These are phyloP conservation scores for Camelina hispida DNA, from an alignment of 345 rosid genomes.

Conservation along the genomic window DNA sequence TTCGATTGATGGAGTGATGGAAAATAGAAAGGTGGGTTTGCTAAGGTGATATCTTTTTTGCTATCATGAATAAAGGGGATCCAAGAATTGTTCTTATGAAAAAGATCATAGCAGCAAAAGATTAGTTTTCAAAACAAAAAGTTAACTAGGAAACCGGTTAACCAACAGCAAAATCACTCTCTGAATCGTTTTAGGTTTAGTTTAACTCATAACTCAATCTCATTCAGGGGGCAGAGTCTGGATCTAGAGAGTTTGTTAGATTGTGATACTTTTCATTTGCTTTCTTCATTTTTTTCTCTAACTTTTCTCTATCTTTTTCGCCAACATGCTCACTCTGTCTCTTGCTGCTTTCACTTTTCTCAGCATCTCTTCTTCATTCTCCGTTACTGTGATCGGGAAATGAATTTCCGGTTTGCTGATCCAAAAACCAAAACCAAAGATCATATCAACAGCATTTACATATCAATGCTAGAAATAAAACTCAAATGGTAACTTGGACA, in stretches of 20 bases:
- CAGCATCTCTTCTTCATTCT: constrained; percentile 27
- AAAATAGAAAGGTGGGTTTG: too few species aligned
- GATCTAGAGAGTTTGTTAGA: not conserved
- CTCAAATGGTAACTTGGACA: too few species aligned
- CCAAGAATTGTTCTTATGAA: too few species aligned
- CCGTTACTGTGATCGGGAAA: constrained; percentile 17
- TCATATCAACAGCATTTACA: not conserved
- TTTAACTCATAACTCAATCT: not conserved
- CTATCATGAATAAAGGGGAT: too few species aligned
- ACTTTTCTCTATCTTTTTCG: constrained; percentile 11
- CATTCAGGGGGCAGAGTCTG: not conserved
- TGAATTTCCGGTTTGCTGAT: constrained; percentile 25
- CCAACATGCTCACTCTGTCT: not conserved
- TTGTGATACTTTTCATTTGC: not conserved
- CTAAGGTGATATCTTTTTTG: too few species aligned
- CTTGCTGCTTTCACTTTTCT: constrained; percentile 17
- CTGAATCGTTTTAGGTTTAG: not conserved
- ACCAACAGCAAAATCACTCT: not conserved
- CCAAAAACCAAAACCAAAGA: not conserved
- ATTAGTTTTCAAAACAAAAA: too few species aligned
- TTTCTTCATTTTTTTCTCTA: constrained; percentile 24
- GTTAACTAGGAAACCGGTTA: too few species aligned
- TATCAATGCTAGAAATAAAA: not conserved
- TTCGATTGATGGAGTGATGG: not conserved
- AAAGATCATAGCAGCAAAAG: not conserved